A percentile compares a stretch with the other conserved stretches of the same genome.
These are phyloP conservation scores for Hygrophorus russula DNA, from an alignment of 768 basidiomycete genomes.

Conservation along the genomic window DNA sequence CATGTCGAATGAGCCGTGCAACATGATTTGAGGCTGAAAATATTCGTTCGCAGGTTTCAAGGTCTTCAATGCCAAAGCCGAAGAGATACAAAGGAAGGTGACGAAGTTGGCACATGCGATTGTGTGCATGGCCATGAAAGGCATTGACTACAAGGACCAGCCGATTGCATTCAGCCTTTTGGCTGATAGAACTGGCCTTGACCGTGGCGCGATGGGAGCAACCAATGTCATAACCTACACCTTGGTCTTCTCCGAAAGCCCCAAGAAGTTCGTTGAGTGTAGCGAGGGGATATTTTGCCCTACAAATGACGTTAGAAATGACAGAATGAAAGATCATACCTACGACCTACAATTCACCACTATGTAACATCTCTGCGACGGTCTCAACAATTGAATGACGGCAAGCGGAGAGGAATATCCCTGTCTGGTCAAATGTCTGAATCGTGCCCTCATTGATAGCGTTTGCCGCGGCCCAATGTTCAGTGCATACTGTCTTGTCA, in stretches of 20 bases:
- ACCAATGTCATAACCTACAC: conserved; percentile 19
- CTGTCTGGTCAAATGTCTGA: conserved; percentile 5
- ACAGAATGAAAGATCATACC: neutral
- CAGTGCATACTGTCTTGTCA: neutral
- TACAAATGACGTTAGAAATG: conserved; percentile 2
- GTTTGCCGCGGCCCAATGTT: conserved; percentile 4
- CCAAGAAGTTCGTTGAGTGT: conserved; percentile 12
- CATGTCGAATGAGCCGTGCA: conserved; percentile 10
- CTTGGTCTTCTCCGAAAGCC: conserved; percentile 10
- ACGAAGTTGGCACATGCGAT: conserved; percentile 15
- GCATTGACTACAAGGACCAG: conserved; percentile 11
- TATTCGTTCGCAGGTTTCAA: conserved; percentile 13
- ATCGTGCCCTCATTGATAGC: neutral
- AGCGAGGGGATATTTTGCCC: conserved; percentile 19
- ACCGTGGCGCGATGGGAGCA: conserved; percentile 17
- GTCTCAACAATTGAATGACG: conserved; percentile 1
- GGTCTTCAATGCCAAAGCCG: conserved; percentile 16
- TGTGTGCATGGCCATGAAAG: conserved; percentile 21
- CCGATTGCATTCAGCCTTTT: neutral
- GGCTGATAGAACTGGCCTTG: conserved; percentile 11
- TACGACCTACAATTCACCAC: conserved; percentile 9
- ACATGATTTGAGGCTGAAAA: conserved; percentile 13
- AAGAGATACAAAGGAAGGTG: conserved; percentile 13
- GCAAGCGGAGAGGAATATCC: conserved; percentile 3
- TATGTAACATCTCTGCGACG: conserved; percentile 5